Percentiles rank a stretch among this genome's conserved stretches.
Conservation (phyloP, 2,329 filamentous ascomycete genomes). For the Corynespora cassiicola region DNA sequence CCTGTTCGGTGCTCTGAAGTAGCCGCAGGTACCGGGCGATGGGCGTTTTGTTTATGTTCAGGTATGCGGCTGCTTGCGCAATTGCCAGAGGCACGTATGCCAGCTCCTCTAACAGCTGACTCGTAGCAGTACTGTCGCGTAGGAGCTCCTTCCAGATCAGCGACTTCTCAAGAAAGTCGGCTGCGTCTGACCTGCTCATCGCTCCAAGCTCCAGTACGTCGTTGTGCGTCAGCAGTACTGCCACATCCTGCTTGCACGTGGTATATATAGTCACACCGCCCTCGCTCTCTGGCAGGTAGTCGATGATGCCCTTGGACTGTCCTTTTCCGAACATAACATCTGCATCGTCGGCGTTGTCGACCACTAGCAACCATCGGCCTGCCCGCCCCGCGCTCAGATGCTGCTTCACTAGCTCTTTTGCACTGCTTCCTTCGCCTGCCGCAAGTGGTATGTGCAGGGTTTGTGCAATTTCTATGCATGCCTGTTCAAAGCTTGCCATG, state of each 20-base stretch:
- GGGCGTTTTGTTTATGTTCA: slow-evolving; percentile 37
- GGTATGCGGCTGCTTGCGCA: slow-evolving; percentile 45
- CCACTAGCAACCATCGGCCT: slow-evolving; percentile 14
- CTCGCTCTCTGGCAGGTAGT: slow-evolving; percentile 16
- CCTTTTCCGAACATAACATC: slow-evolving; percentile 11
- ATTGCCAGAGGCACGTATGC: slow-evolving; percentile 51
- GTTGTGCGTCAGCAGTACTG: slow-evolving; percentile 9
- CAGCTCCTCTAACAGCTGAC: slow-evolving; percentile 32
- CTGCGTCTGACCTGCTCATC: slow-evolving; percentile 10
- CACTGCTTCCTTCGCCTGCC: neutral
- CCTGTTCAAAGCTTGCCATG: slow-evolving; percentile 15
- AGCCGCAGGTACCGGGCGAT: slow-evolving; percentile 44
- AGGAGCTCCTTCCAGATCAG: slow-evolving; percentile 11
- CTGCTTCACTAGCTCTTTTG: neutral
- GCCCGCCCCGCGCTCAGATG: slow-evolving; percentile 2
- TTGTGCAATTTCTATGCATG: neutral
- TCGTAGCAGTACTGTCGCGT: neutral
- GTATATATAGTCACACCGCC: slow-evolving; percentile 14
- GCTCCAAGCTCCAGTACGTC: slow-evolving; percentile 17
- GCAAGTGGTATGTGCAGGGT: neutral
- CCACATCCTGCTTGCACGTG: slow-evolving; percentile 14
- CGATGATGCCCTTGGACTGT: slow-evolving; percentile 11
- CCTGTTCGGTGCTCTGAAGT: slow-evolving; percentile 37
- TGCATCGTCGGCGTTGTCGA: slow-evolving; percentile 5
- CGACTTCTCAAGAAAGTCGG: slow-evolving; percentile 13